Evolutionary conservation across 768 basidiomycete species (phyloP).

Genomic region (Sutorius australiensis): DNA sequence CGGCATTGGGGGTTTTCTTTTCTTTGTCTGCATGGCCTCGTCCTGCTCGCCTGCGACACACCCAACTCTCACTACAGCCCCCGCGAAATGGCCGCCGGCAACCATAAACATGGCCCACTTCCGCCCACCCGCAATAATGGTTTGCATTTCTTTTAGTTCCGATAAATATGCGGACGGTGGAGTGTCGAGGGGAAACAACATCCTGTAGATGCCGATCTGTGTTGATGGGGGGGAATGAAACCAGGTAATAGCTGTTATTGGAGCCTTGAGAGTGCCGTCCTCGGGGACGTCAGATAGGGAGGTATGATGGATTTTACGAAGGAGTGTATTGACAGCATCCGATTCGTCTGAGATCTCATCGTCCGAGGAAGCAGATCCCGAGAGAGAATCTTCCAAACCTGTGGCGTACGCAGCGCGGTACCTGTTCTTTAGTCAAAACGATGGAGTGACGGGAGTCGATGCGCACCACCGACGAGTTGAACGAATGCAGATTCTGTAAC

Average conservation of each 20-base stretch:
- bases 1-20: slow-evolving; percentile 57
- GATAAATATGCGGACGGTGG: slow-evolving; percentile 48
- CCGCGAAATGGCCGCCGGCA: slow-evolving; percentile 97
- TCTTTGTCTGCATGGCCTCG: slow-evolving; percentile 38
- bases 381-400: slow-evolving; percentile 85
- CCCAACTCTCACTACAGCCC: slow-evolving; percentile 77
- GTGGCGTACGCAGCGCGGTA: neutral
- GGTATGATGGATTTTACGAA: slow-evolving; percentile 54
- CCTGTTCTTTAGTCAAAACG: neutral
- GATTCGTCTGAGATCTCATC: slow-evolving; percentile 55
- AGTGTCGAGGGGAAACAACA: slow-evolving; percentile 56
- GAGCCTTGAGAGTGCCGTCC: slow-evolving; percentile 33
- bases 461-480: slow-evolving; percentile 75
- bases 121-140: slow-evolving; percentile 48
- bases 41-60: slow-evolving; percentile 43
- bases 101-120: slow-evolving; percentile 96
- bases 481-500: slow-evolving; percentile 72
- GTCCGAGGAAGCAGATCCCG: slow-evolving; percentile 81
- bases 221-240: slow-evolving; percentile 85
- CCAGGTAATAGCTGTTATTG: slow-evolving; percentile 78
- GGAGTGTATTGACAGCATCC: slow-evolving; percentile 61
- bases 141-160: slow-evolving; percentile 66
- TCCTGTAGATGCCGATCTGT: slow-evolving; percentile 85
- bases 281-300: slow-evolving; percentile 48
- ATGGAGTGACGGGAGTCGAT: neutral